Conservation (phyloP, 2,329 filamentous ascomycete species). For the Ceratocystis alfenasii region DNA sequence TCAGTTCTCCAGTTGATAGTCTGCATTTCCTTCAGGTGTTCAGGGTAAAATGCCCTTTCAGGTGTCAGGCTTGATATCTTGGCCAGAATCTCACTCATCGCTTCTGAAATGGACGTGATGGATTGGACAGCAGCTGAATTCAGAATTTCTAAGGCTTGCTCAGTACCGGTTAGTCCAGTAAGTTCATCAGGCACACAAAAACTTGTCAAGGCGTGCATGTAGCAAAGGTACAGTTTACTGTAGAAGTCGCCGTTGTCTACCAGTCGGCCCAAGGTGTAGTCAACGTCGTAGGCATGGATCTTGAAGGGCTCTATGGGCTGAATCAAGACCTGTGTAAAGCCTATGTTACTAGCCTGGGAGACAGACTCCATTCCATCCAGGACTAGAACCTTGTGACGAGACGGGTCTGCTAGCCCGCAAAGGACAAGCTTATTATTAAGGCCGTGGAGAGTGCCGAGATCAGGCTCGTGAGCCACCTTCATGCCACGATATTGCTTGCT, state of each 20-base stretch:
- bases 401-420: slow-evolving; percentile 17
- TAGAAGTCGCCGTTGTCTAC: slow-evolving; percentile 39
- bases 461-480: slow-evolving; percentile 36
- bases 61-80: slow-evolving; percentile 36
- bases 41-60: slow-evolving; percentile 35
- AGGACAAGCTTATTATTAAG: slow-evolving; percentile 40
- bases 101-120: slow-evolving; percentile 31
- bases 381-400: slow-evolving; percentile 31
- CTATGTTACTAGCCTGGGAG: not conserved
- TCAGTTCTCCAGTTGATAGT: slow-evolving; percentile 32
- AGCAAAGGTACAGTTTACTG: slow-evolving; percentile 40
- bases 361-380: not conserved
- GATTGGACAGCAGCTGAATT: slow-evolving; percentile 39
- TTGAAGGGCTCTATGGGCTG: not conserved
- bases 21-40: slow-evolving; percentile 35
- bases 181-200: slow-evolving; percentile 38
- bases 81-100: slow-evolving; percentile 30
- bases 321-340: not conserved
- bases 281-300: slow-evolving; percentile 38
- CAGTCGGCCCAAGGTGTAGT: slow-evolving; percentile 39
- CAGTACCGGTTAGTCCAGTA: slow-evolving; percentile 40
- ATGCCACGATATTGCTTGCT: slow-evolving; percentile 42
- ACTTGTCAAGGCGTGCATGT: slow-evolving; percentile 45
- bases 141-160: slow-evolving; percentile 41
- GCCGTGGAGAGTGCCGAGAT: slow-evolving; percentile 38